Base-by-base conservation (phyloP, 1,284 basidiomycete genomes). In the Peniophora sp. region DNA sequence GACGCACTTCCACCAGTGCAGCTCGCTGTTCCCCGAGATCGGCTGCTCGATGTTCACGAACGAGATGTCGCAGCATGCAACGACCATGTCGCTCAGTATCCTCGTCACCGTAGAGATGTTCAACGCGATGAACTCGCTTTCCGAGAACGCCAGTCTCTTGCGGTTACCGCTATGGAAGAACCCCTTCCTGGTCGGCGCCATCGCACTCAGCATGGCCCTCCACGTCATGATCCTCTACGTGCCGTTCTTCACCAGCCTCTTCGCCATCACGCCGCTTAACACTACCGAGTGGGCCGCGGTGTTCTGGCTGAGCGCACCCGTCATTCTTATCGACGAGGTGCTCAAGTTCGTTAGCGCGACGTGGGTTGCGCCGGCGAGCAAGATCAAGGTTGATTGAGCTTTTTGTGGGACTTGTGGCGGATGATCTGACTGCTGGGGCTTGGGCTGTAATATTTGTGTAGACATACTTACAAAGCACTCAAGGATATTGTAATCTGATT, bases 71-170 rank as follows among this genome's bases (percentile, higher is more conserved):
- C 83, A 84, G 60, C 81, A 79, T n/a, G 94, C 93, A 10, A 94
- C 95, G 50, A 99, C 97, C 20, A 93, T 98, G 75, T 94, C 91
- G 57, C 74, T 99, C 39, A 96, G 93, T 22, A 96, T 97, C 60
- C 77, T 97, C 50, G 94, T 97, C 49, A 89, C 85, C 11, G 79
- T 99, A 51, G 97, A 99, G 71, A 99, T 99, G 97, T 94, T 97
- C 74, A 99, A 99, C 72, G 96, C 96, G 19, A 93, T 97, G 83
- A 98, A 98, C 69, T 97, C 95, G 50, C 76, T 99, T 35, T 94
- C 90, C n/a, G 97, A 99, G 71, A 97, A 97, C 66, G 96, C 98
- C 72, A 92, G 88, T 56, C 69, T 99, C 56, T 69, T 99, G 47
- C 79, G 79, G 19, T 75, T 98, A 45, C 94, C 96, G 1, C 69